These are phyloP conservation scores for Podila horticola DNA, from an alignment of 192 early-diverging fungal species.

Conservation along the genomic window DNA sequence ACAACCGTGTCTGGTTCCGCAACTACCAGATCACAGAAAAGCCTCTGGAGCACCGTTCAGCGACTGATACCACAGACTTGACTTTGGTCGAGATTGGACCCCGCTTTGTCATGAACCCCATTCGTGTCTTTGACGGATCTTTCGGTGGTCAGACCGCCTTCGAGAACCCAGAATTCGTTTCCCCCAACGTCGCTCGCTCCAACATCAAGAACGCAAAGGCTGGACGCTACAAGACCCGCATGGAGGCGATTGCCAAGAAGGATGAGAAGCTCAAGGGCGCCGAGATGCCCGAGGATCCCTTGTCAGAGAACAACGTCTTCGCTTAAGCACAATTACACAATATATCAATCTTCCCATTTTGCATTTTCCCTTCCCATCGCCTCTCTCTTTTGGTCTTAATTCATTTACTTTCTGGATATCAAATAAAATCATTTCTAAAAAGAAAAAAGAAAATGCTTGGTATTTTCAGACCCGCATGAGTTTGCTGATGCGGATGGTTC, in stretches of 20 bases:
- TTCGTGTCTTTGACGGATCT: constrained; percentile 94
- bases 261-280: constrained; percentile 60
- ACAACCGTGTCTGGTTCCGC: constrained; percentile 93
- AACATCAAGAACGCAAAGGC: constrained; percentile 57
- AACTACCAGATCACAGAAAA: constrained; percentile 89
- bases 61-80: constrained; percentile 75
- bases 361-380: neutral
- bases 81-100: constrained; percentile 96
- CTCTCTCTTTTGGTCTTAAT: neutral
- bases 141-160: constrained; percentile 94
- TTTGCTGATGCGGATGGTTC: constrained; percentile 63
- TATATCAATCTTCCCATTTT: neutral
- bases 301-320: constrained; percentile 58
- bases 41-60: constrained; percentile 57
- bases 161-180: constrained; percentile 89
- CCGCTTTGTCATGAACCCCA: constrained; percentile 92
- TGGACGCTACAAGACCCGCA: constrained; percentile 62
- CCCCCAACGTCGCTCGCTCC: constrained; percentile 70
- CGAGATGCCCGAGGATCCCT: constrained; percentile 60
- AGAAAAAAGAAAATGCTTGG: neutral
- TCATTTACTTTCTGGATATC: neutral
- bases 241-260: constrained; percentile 51
- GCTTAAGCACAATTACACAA: constrained; percentile 14
- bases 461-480: constrained; percentile 53
- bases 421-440: neutral